These are phyloP conservation scores for Abrus pulchellus DNA, from an alignment of 306 rosid species.

Conservation along the genomic window DNA sequence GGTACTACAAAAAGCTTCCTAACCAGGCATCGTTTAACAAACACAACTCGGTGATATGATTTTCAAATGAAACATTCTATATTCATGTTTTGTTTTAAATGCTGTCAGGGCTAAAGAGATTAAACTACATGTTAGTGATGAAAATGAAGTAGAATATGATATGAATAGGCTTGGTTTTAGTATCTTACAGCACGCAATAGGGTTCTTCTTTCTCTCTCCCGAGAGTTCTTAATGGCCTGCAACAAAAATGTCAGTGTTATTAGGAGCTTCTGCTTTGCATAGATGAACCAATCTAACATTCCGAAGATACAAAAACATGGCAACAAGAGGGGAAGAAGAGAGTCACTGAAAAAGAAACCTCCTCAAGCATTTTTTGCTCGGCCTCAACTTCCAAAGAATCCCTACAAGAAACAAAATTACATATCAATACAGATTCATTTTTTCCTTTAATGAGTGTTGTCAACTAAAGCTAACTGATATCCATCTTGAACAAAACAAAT, in stretches of 20 bases:
- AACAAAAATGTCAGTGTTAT: slow-evolving; percentile 37
- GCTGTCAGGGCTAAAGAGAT: neutral
- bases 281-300: slow-evolving; percentile 22
- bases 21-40: slow-evolving; percentile 12
- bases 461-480: slow-evolving; percentile 5
- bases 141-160: slow-evolving; percentile 22
- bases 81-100: slow-evolving; percentile 2
- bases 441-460: neutral
- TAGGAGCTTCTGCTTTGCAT: slow-evolving; percentile 32
- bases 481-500: slow-evolving; percentile 26
- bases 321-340: neutral
- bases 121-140: neutral
- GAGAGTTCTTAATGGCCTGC: slow-evolving; percentile 83
- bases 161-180: slow-evolving; percentile 10
- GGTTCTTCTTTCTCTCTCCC: slow-evolving; percentile 86
- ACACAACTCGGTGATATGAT: slow-evolving; percentile 25
- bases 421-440: slow-evolving; percentile 20
- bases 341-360: slow-evolving; percentile 56
- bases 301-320: slow-evolving; percentile 10
- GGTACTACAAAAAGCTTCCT: slow-evolving; percentile 3
- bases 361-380: slow-evolving; percentile 86
- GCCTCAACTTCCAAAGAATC: slow-evolving; percentile 87
- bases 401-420: slow-evolving; percentile 51
- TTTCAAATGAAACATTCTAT: slow-evolving; percentile 25
- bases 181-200: slow-evolving; percentile 82